Conservation (phyloP, 2,329 filamentous ascomycete species). For the Nothophoma quercina region DNA sequence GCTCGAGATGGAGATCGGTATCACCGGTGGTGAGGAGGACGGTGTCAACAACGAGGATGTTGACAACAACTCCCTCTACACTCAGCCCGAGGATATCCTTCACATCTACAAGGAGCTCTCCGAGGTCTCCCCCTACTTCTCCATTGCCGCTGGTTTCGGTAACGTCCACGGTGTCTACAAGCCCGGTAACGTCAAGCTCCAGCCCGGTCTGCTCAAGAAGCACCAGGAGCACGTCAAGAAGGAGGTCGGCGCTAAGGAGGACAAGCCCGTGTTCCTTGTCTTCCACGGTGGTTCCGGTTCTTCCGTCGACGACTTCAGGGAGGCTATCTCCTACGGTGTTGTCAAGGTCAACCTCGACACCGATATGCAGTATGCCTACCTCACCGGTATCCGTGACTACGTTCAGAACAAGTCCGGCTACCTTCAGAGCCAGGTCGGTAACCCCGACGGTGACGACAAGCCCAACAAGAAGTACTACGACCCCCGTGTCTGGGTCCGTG, state of each 20-base stretch:
- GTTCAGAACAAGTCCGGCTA: slow-evolving; percentile 90
- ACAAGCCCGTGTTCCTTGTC: slow-evolving; percentile 98
- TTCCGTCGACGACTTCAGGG: slow-evolving; percentile 82
- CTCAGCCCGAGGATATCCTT: slow-evolving; percentile 63
- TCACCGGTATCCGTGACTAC: slow-evolving; percentile 92
- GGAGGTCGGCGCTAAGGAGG: slow-evolving; percentile 72
- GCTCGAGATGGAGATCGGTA: slow-evolving; percentile 94
- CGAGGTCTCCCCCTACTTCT: slow-evolving; percentile 91
- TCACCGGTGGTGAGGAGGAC: slow-evolving; percentile 93
- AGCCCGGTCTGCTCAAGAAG: slow-evolving; percentile 94
- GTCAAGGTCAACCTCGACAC: slow-evolving; percentile 99
- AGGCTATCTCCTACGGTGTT: slow-evolving; percentile 73
- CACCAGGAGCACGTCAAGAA: slow-evolving; percentile 92
- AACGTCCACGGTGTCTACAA: slow-evolving; percentile 99
- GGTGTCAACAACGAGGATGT: slow-evolving; percentile 98
- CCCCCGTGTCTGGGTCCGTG: slow-evolving; percentile 92
- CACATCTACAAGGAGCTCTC: slow-evolving; percentile 63
- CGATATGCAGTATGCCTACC: slow-evolving; percentile 90
- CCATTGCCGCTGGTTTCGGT: slow-evolving; percentile 81
- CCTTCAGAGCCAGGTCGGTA: slow-evolving; percentile 84
- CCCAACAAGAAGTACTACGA: slow-evolving; percentile 92
- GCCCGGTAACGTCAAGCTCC: slow-evolving; percentile 95
- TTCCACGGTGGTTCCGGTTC: slow-evolving; percentile 98
- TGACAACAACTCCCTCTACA: slow-evolving; percentile 97
- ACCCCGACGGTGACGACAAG: slow-evolving; percentile 95